Percentiles rank a stretch among this genome's conserved stretches.
Conservation (phyloP, 2,329 filamentous ascomycete genomes). For the Sporothrix schenckii region DNA sequence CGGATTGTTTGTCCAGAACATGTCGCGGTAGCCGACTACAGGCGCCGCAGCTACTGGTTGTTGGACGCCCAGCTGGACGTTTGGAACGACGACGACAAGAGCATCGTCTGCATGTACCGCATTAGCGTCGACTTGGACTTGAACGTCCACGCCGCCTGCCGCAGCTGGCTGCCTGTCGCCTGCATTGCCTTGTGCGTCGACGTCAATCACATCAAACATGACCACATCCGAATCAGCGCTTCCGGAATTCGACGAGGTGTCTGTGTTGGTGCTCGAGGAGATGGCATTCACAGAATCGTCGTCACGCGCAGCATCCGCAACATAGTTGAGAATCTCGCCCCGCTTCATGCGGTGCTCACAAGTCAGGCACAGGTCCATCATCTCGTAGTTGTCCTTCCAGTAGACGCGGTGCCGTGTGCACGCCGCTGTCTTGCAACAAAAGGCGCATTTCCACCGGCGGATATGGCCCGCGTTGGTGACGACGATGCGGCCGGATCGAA, state of each 20-base stretch:
- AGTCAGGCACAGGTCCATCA: not conserved
- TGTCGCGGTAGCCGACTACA: not conserved
- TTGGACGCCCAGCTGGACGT: not conserved
- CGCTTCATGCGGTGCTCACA: constrained; percentile 10
- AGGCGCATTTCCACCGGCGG: not conserved
- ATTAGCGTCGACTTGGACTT: not conserved
- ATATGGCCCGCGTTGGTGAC: not conserved
- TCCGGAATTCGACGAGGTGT: not conserved
- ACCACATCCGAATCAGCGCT: not conserved
- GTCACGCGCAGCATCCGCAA: not conserved
- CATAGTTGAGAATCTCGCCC: not conserved
- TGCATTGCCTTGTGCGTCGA: not conserved
- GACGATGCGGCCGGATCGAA: not conserved
- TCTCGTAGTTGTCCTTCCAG: constrained; percentile 10
- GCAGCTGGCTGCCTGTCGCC: not conserved
- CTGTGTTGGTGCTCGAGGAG: not conserved
- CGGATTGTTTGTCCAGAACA: constrained; percentile 19
- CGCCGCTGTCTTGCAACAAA: not conserved
- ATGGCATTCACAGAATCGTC: not conserved
- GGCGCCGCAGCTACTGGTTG: not conserved
- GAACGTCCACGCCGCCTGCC: not conserved
- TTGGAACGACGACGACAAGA: not conserved
- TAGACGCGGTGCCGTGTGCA: not conserved
- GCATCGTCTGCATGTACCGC: not conserved
- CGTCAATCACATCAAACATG: not conserved